Evolutionary conservation across 805 yeast species (phyloP).

Genomic region (Helenozyma rhizophorensis): DNA sequence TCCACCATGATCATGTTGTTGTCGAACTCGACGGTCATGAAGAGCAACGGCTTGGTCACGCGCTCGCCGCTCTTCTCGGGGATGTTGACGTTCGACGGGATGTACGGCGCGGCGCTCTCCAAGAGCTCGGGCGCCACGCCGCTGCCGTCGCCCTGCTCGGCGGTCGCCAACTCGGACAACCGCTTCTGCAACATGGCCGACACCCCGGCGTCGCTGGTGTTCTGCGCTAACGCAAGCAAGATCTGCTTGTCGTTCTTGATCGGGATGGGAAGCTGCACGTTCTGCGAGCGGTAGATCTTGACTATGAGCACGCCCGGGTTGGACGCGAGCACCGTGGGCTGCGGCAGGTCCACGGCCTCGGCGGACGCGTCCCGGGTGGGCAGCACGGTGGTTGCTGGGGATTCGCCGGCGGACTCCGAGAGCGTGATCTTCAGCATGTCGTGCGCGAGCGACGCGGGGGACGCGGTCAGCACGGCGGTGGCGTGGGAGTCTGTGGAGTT

Average conservation of each 20-base stretch:
- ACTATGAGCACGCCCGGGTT: constrained; percentile 73
- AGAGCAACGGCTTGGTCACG: constrained; percentile 63
- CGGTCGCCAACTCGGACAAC: constrained; percentile 7
- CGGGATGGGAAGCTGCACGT: constrained; percentile 66
- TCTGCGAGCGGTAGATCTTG: constrained; percentile 67
- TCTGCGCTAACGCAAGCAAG: constrained; percentile 59
- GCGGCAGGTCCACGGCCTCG: constrained; percentile 1
- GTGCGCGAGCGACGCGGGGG: background rate
- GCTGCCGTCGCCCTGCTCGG: constrained; percentile 6
- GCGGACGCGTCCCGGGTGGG: constrained; percentile 1
- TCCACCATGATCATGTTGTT: constrained; percentile 87
- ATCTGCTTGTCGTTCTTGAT: constrained; percentile 61
- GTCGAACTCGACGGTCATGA: constrained; percentile 89
- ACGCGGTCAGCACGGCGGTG: constrained; percentile 10
- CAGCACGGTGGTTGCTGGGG: background rate
- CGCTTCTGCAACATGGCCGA: constrained; percentile 9
- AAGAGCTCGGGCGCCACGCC: constrained; percentile 19
- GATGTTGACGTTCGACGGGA: constrained; percentile 50
- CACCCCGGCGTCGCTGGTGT: constrained; percentile 33
- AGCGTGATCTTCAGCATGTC: constrained; percentile 18
- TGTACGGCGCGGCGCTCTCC: constrained; percentile 31
- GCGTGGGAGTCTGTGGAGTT: constrained; percentile 25
- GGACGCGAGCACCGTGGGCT: constrained; percentile 14
- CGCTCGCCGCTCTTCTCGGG: constrained; percentile 45
- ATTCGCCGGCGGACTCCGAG: background rate